Percentiles rank a stretch among this genome's conserved stretches.
These are phyloP conservation scores for Oxyria digyna DNA, from an alignment of 148 eudicot species.

Conservation along the genomic window DNA sequence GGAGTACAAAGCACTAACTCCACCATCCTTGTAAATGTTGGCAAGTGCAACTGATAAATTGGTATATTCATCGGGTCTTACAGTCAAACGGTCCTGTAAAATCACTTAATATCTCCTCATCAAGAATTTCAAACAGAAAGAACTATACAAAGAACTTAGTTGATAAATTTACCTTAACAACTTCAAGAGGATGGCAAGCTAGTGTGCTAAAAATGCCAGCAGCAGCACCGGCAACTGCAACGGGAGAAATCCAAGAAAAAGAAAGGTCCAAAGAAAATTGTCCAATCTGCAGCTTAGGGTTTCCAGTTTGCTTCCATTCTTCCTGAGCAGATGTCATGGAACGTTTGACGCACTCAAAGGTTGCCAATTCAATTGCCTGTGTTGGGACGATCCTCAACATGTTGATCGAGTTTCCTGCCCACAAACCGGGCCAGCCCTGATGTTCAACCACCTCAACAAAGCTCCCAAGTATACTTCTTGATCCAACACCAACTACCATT, in stretches of 20 bases:
- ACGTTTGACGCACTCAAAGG: constrained; percentile 88
- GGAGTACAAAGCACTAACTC: constrained; percentile 54
- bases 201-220: constrained; percentile 85
- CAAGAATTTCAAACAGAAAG: neutral
- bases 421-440: constrained; percentile 84
- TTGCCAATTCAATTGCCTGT: constrained; percentile 89
- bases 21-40: constrained; percentile 70
- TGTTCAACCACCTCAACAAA: constrained; percentile 62
- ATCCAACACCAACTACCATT: constrained; percentile 95
- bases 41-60: constrained; percentile 51
- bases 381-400: constrained; percentile 93
- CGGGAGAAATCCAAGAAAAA: constrained; percentile 81
- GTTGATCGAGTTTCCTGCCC: constrained; percentile 91
- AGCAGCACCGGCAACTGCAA: constrained; percentile 88
- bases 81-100: constrained; percentile 76
- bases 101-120: neutral
- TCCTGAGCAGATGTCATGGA: constrained; percentile 68
- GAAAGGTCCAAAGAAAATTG: constrained; percentile 45
- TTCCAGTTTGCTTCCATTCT: constrained; percentile 47
- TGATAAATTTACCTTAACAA: constrained; percentile 49
- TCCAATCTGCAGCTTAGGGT: constrained; percentile 59
- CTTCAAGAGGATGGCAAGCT: constrained; percentile 95
- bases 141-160: neutral
- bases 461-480: constrained; percentile 64
- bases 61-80: constrained; percentile 78